Evolutionary conservation across 169 alveolate genomes (phyloP).

Genomic region (Plasmodium vivax): DNA sequence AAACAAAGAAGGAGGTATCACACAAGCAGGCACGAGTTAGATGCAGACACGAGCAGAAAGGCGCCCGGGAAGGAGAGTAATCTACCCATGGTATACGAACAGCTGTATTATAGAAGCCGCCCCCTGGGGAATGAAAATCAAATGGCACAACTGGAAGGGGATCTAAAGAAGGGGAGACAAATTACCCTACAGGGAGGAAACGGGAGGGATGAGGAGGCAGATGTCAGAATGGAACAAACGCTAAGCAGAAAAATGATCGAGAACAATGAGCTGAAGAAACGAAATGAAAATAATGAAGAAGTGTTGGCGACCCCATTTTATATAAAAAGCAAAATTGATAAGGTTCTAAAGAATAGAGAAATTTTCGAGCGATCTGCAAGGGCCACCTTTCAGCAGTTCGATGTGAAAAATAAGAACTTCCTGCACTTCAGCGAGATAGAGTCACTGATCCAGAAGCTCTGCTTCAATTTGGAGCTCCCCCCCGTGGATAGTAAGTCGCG

Average conservation of each 20-base stretch:
- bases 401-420: constrained; percentile 65
- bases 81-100: neutral
- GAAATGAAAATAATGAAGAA: constrained; percentile 55
- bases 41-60: neutral
- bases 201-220: constrained; percentile 13
- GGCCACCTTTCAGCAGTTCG: constrained; percentile 75
- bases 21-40: constrained; percentile 5
- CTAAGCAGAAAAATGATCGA: constrained; percentile 61
- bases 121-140: neutral
- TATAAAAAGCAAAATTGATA: constrained; percentile 73
- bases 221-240: constrained; percentile 37
- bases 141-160: neutral
- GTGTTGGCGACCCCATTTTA: constrained; percentile 68
- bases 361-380: constrained; percentile 69
- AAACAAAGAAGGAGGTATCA: constrained; percentile 5
- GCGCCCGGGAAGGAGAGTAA: neutral
- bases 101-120: neutral
- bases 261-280: constrained; percentile 68
- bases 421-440: constrained; percentile 71
- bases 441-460: constrained; percentile 62
- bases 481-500: constrained; percentile 55
- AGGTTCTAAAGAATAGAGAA: constrained; percentile 67
- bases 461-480: constrained; percentile 66
- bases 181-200: neutral
- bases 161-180: neutral